These are phyloP conservation scores for Debaryomyces psychrophilus DNA, from an alignment of 1,139 yeast genomes.

Conservation along the genomic window DNA sequence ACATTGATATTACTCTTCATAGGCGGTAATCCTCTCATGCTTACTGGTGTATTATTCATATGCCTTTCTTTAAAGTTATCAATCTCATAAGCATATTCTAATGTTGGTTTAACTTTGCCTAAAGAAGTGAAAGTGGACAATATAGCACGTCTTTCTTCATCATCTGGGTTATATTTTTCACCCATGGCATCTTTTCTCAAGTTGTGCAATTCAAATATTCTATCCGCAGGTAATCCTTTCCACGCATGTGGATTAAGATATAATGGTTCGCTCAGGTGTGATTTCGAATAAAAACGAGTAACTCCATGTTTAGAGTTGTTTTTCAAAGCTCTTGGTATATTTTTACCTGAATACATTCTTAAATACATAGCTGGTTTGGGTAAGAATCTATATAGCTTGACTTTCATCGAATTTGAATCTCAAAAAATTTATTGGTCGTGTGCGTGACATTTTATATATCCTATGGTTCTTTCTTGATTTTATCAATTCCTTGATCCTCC, in stretches of 20 bases:
- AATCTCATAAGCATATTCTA: constrained; percentile 48
- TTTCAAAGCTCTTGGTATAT: constrained; percentile 1
- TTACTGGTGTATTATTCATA: constrained; percentile 49
- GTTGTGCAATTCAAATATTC: constrained; percentile 61
- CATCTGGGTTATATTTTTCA: constrained; percentile 57
- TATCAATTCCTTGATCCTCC: background rate
- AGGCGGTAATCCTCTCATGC: constrained; percentile 44
- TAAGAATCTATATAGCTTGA: background rate
- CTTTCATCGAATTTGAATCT: constrained; percentile 1
- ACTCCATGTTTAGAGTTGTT: background rate
- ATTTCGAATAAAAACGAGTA: constrained; percentile 20
- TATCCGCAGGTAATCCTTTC: constrained; percentile 67
- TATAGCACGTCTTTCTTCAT: constrained; percentile 50
- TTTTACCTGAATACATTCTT: constrained; percentile 4
- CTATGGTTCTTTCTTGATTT: constrained; percentile 2
- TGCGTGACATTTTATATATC: background rate
- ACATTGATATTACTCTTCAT: constrained; percentile 45
- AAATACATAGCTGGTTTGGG: background rate
- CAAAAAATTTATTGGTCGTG: constrained; percentile 10
- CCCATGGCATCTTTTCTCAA: constrained; percentile 61
- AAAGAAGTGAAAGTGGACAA: constrained; percentile 46
- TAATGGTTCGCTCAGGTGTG: constrained; percentile 23
- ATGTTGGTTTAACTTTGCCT: constrained; percentile 34
- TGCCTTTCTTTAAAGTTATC: constrained; percentile 50
- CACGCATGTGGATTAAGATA: constrained; percentile 65